Base-by-base conservation (phyloP, 2,329 filamentous ascomycete species). In the Pezicula neosporulosa region DNA sequence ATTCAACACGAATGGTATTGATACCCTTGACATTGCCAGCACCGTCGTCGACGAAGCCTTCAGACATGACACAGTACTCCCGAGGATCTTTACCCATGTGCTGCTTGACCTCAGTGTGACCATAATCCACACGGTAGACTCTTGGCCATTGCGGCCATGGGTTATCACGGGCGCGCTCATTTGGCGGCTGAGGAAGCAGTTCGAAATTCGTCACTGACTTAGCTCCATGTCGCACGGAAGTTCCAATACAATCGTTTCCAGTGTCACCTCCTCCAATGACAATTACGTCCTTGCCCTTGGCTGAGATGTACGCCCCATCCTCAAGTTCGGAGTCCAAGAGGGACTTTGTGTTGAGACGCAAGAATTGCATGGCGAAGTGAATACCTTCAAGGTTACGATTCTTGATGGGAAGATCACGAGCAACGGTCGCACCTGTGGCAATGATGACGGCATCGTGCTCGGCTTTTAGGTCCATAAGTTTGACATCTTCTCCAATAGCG, bases 111-210 rank as follows among this genome's bases (percentile, higher is more conserved):
- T 97, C 93, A 15, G 87, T 87, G 77, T 97, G 93, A 51, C 93
- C 93, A 66, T 97, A 97, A 73, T 97, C 93, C n/a, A 97, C 89
- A 63, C 93, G 91, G 81, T 96, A 97, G 69, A 97, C 92, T 65
- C 92, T 89, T 52, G 93, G 93, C 92, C 93, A 97, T 74, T 97
- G 93, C 9, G 93, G 93, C 93, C 93, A 97, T 56, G 93, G 93
- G 78, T 97, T 97, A 73, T 97, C 93, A 57, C 84, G 82, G 58
- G 89, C 91, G 73, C 93, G 90, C 79, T 96, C 87, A 54, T 89
- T 83, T 7, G 92, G 90, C 61, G 93, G 93, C 73, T 97, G 91
- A 28, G 93, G 93, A 56, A 97, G 80, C 51, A 97, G 79, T 77
- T 97, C 93, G 62, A 97, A 97, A 82, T 97, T 97, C 73, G 89